phyloP scores from a whole-genome alignment of 495 filamentous ascomycete genomes.

The Neurospora tetrasperma region DNA sequence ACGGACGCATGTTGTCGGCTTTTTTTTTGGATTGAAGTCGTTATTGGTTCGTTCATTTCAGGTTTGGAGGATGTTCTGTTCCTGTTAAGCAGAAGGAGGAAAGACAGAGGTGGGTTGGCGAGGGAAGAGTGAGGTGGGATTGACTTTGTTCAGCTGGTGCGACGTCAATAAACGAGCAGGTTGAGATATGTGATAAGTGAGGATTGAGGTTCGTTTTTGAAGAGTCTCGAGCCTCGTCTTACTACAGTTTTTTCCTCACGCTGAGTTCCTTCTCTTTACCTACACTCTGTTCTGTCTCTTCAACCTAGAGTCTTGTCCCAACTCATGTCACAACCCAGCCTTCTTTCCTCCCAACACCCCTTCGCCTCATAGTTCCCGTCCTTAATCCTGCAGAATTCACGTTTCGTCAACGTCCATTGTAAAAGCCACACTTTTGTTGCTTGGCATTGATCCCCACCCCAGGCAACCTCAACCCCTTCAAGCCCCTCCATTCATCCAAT shows the following conservation, averaged over 20 bases:
- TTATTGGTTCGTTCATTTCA: neutral
- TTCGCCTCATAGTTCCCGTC: no score
- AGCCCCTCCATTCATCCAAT: neutral
- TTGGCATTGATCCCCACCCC: neutral
- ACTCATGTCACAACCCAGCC: no score
- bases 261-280: no score
- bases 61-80: neutral
- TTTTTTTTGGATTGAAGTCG: neutral
- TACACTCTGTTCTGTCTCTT: no score
- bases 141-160: neutral
- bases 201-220: neutral
- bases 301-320: no score
- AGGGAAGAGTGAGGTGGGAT: neutral
- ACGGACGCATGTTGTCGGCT: neutral
- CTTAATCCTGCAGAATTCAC: neutral
- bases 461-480: neutral
- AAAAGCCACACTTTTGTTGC: neutral
- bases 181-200: neutral
- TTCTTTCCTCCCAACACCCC: no score
- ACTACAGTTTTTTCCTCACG: no score
- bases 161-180: neutral
- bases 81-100: neutral
- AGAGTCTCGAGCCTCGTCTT: no score
- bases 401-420: neutral
- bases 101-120: neutral